These are phyloP conservation scores for Echria macrotheca DNA, from an alignment of 495 filamentous ascomycete genomes.

Conservation along the genomic window DNA sequence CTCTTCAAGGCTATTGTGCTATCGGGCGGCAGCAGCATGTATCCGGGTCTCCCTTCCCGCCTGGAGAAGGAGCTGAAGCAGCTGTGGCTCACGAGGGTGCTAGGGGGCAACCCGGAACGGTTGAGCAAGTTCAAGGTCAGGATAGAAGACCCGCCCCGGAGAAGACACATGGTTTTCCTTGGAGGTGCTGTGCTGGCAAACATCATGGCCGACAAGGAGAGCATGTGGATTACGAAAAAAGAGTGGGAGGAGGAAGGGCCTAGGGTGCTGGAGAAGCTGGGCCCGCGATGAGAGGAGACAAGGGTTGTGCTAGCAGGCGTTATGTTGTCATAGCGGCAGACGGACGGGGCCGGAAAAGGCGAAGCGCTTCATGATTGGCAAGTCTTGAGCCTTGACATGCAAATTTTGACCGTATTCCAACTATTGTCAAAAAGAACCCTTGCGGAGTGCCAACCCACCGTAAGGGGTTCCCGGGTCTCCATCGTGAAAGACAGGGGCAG, in stretches of 20 bases:
- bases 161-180: slow-evolving; percentile 98
- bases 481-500: no score
- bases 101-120: slow-evolving; percentile 84
- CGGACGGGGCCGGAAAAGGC: neutral
- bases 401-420: no score
- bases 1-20: slow-evolving; percentile 97
- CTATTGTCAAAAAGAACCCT: neutral
- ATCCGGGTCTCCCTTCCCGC: slow-evolving; percentile 87
- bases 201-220: slow-evolving; percentile 96
- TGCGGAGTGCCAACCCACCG: neutral
- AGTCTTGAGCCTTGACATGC: no score
- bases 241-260: slow-evolving; percentile 95
- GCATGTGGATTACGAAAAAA: slow-evolving; percentile 96
- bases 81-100: slow-evolving; percentile 89
- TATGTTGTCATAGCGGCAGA: neutral
- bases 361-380: no score
- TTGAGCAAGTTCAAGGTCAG: slow-evolving; percentile 98
- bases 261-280: slow-evolving; percentile 84
- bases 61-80: slow-evolving; percentile 99
- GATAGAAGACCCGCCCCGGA: slow-evolving; percentile 93
- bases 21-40: slow-evolving; percentile 97
- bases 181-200: slow-evolving; percentile 96
- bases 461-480: no score
- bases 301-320: neutral
- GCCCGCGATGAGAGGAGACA: slow-evolving; percentile 56